Base-by-base conservation (phyloP, 2,329 filamentous ascomycete species). In the Sarocladium kiliense region DNA sequence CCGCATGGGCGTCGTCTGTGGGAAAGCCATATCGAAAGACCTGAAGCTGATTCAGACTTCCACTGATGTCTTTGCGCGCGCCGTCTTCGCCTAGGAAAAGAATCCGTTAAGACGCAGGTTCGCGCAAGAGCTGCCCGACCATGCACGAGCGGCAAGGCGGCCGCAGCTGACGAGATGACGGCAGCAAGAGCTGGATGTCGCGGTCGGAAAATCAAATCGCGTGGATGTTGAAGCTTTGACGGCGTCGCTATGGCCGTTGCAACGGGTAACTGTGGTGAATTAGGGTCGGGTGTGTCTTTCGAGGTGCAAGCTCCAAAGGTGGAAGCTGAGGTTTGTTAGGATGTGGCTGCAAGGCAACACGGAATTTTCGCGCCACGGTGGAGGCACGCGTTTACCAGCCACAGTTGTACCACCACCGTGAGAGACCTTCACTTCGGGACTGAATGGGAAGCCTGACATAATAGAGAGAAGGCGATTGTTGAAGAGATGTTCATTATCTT, bases 1-100 rank as follows among this genome's bases (percentile, higher is more conserved):
- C 63, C 88, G 84, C 73, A 86, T 79, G 37, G 89, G 89, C 56
- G 89, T 89, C 59, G 73, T 74, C 61, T 74, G 73, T 23, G 76
- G 71, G 60, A 81, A 80, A 53, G 81, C 75, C 82, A 85, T 85
- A 62, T 57, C 62, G 23, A 47, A 30, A 25, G 27, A 49, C 23
- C n/a, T 36, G 23, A 12, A 37, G 27, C 41, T n/a, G n/a, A 10
- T n/a, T 45, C 53, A 27, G 21, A 21, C 4, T 47, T 26, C 44
- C 12, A 30, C 11, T 54, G 37, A 5, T 18, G 5, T 21, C 44
- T 44, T 11, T 18, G 44, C 25, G 25, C 23, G n/a, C 44, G 44
- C 25, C 16, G 11, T 47, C 21, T 9, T n/a, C 44, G n/a, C 44
- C n/a, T 14, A 18, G 25, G 27, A 4, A 10, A 25, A 51, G 36